Percentiles rank a stretch among this genome's conserved stretches.
Evolutionary conservation across 2,329 filamentous ascomycete species (phyloP).

Genomic region (Aspergillus brunneoviolaceus): DNA sequence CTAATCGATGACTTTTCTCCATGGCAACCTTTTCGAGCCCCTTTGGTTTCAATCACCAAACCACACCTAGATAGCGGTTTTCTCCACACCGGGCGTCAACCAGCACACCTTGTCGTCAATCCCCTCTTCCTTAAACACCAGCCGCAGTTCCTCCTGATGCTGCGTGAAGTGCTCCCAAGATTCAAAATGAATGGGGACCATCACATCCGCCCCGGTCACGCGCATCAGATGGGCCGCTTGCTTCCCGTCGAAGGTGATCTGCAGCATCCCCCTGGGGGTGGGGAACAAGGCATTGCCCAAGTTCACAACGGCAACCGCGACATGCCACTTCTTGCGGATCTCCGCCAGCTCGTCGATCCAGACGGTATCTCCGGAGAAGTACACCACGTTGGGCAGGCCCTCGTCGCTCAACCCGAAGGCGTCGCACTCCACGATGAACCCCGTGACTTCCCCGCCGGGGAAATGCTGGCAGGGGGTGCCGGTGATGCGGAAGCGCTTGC

Average conservation of each 20-base stretch:
- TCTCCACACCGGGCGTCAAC: no score
- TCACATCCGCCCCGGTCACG: conserved; percentile 41
- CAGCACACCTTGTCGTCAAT: no score
- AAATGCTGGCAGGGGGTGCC: conserved; percentile 47
- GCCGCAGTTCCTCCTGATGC: conserved; percentile 26
- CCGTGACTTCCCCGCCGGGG: conserved; percentile 45
- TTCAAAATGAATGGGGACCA: conserved; percentile 51
- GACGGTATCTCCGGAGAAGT: conserved; percentile 32
- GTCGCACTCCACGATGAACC: conserved; percentile 41
- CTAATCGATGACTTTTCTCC: no score
- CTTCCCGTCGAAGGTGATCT: conserved; percentile 48
- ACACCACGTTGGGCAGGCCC: conserved; percentile 47
- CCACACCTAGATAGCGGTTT: no score
- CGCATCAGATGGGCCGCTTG: conserved; percentile 41
- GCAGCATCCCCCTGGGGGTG: conserved; percentile 29
- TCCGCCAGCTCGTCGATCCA: conserved; percentile 41
- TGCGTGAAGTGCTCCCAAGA: conserved; percentile 48
- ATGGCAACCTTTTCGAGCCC: no score
- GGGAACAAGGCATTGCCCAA: conserved; percentile 28
- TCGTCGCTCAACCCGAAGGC: conserved; percentile 36
- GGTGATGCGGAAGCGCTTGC: conserved; percentile 39
- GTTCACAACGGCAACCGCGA: conserved; percentile 42
- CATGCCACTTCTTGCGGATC: conserved; percentile 36
- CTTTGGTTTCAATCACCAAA: no score
- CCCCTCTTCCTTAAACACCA: conserved; percentile 32